Base-by-base conservation (phyloP, 2,329 filamentous ascomycete species). In the Ilyonectria sp. region DNA sequence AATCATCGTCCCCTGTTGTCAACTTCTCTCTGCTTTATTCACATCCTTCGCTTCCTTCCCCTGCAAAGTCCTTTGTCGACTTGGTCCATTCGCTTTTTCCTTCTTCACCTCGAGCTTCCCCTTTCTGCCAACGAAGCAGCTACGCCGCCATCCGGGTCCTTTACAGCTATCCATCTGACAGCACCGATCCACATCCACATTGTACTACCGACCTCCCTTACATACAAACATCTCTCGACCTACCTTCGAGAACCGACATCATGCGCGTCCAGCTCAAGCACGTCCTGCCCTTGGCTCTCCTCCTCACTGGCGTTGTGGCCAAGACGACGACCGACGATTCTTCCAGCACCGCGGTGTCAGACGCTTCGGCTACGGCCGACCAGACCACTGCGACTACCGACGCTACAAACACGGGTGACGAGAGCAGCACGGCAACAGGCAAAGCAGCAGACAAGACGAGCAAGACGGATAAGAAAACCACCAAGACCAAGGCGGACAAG, bases 241-340 rank as follows among this genome's bases (percentile, higher is more conserved):
- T n/a, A n/a, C 37, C 29, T 21, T 47, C 52, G 33, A 37, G 47
- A 64, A 55, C 52, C 46, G 58, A 26, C 71, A 75, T 33, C 63
- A 76, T 76, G 74, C 74, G 70, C 55, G 64, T 76, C 73, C 71
- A 72, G 21, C 69, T 71, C 66, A 71, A 74, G 70, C 72, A 76
- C 60, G 49, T 76, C 33, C 70, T 76, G 26, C 74, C 74, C 17
- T 60, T 76, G 4, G 71, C 71, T 26, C 65, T 76, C 47, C 60
- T 76, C 63, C 63, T 76, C 44, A 73, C 71, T 13, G 60, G 71
- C 15, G 73, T 70, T 65, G 68, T 72, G 31, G 73, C 73, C 15
- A 46, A 67, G n/a, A 43, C 40, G 15, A 43, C 40, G 44, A 58
- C 60, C 37, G 67, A 69, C 13, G 66, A 69, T 19, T 44, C 33